phyloP scores from a whole-genome alignment of 2,329 filamentous ascomycete genomes.

The Aspergillus ibericus region DNA sequence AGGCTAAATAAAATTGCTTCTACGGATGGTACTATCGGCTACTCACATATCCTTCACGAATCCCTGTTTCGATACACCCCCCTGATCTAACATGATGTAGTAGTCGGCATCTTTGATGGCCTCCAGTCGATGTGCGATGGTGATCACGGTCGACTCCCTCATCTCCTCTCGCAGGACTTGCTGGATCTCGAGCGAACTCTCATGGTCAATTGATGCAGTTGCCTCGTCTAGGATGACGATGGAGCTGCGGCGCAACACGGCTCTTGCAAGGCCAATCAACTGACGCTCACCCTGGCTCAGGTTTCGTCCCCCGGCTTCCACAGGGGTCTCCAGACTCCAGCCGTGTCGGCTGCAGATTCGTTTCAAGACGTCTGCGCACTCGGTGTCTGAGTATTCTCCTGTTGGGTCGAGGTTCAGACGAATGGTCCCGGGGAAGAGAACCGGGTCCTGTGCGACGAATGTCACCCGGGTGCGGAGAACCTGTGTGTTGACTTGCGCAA shows the following conservation, averaged over 20 bases:
- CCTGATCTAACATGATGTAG: conserved; percentile 55
- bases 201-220: conserved; percentile 64
- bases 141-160: conserved; percentile 57
- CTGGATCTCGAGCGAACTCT: conserved; percentile 54
- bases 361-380: conserved; percentile 54
- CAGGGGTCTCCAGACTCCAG: conserved; percentile 57
- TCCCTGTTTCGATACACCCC: conserved; percentile 41
- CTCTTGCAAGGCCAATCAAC: conserved; percentile 63
- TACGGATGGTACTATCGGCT: not conserved
- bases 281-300: conserved; percentile 66
- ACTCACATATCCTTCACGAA: conserved; percentile 26
- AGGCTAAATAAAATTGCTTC: not conserved
- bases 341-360: conserved; percentile 57
- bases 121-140: conserved; percentile 64
- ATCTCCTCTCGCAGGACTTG: conserved; percentile 39
- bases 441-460: conserved; percentile 67
- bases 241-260: conserved; percentile 60
- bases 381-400: conserved; percentile 55
- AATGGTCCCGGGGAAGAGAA: conserved; percentile 64
- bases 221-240: conserved; percentile 68
- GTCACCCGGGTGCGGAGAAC: conserved; percentile 62
- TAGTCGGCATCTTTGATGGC: conserved; percentile 61
- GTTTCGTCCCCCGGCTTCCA: conserved; percentile 63
- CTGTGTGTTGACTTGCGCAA: conserved; percentile 60
- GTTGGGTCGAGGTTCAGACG: conserved; percentile 64